Evolutionary conservation across 305 asterid genomes (phyloP), one percentile per base, ranked within the genome.

Genomic region (Fraxinus paxiana): DNA sequence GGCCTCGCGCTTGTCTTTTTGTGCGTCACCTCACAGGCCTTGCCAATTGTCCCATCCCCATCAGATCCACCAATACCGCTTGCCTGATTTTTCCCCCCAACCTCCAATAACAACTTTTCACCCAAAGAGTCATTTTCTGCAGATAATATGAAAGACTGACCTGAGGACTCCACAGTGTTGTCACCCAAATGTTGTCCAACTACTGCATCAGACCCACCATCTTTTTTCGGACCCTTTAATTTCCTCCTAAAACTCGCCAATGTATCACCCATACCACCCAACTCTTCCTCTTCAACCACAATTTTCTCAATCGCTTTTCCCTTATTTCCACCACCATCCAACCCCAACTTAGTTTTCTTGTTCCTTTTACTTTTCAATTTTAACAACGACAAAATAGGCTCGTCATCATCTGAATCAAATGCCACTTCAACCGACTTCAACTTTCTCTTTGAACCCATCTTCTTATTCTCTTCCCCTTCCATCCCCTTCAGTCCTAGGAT

Each of bases 181-280:
- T 79, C 72, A 78, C 82, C 70, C 78, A 83, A 71, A 78, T 73
- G 86, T 81, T 81, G 87, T 72, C 43, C 86, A 72, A 77, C 85
- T 7, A 30, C 81, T 26, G 79, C 79, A 24, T 81, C 87, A 87
- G 86, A 82, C 78, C 89, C 91, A 79, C 80, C 86, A 76, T 82
- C 87, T 89, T 88, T 92, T 82, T 90, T 94, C 7, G 98, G 95
- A 77, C 86, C 97, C 91, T 85, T 91, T 90, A 94, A 85, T 86
- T 94, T 94, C 88, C 91, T 94, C 92, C 92, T 90, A 79, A 94
- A 93, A 86, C 77, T 92, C 10, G 98, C 99, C 88, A 96, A 88
- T 5, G 99, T 96, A 61, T 94, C 99, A 70, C 92, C 91, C 99
- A 96, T 93, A 77, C 92, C 94, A 76, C 86, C 92, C 78, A 90